Evolutionary conservation across 768 basidiomycete genomes (phyloP).

Genomic region (Baorangia bicolor): DNA sequence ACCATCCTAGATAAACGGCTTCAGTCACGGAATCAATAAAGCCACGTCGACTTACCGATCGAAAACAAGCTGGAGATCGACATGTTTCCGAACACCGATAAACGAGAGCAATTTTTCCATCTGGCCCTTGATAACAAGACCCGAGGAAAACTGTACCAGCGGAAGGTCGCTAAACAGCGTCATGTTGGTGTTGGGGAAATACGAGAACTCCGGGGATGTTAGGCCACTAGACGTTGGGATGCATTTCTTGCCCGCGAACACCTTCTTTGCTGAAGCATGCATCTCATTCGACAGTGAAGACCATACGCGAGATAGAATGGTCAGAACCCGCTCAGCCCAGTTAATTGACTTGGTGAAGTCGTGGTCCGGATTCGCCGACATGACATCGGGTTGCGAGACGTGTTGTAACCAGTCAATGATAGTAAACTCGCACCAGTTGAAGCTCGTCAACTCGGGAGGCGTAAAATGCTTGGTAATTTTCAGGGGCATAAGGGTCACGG

Average conservation of each 20-base stretch:
- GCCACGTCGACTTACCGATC: constrained; percentile 52
- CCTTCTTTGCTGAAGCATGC: constrained; percentile 41
- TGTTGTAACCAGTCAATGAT: constrained; percentile 74
- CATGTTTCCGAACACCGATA: constrained; percentile 86
- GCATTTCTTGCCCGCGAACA: constrained; percentile 45
- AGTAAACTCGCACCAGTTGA: constrained; percentile 79
- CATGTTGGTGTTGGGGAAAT: constrained; percentile 82
- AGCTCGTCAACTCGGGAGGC: constrained; percentile 50
- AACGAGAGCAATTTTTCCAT: constrained; percentile 70
- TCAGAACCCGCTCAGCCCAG: constrained; percentile 82
- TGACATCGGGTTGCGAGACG: constrained; percentile 56
- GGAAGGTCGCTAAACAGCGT: constrained; percentile 80
- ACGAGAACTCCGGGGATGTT: constrained; percentile 67
- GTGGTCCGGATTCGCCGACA: constrained; percentile 44
- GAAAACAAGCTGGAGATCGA: constrained; percentile 93
- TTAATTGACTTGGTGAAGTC: constrained; percentile 62
- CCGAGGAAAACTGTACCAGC: constrained; percentile 70
- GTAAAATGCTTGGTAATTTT: constrained; percentile 46
- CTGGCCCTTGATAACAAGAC: constrained; percentile 57
- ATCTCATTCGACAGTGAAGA: constrained; percentile 50
- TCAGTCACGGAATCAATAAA: neutral
- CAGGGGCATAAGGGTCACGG: constrained; percentile 6
- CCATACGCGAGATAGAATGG: constrained; percentile 69
- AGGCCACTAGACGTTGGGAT: constrained; percentile 65
- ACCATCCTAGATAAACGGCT: constrained; percentile 58